phyloP scores from a whole-genome alignment of 2,329 filamentous ascomycete species.

The Coniochaeta prunicola region DNA sequence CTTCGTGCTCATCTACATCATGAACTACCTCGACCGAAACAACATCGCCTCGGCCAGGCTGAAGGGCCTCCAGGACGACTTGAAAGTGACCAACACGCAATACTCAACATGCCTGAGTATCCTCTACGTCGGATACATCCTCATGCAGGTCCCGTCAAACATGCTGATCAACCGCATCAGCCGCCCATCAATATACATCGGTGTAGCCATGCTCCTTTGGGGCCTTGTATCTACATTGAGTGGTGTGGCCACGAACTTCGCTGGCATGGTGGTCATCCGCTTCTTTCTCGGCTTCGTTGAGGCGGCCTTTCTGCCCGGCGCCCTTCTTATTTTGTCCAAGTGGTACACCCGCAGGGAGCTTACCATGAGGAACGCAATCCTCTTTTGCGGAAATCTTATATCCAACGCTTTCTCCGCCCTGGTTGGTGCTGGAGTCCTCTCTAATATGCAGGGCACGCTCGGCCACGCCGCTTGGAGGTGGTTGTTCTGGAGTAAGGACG shows the following conservation, averaged over 20 bases:
- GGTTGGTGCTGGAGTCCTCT: conserved; percentile 50
- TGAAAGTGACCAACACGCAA: conserved; percentile 46
- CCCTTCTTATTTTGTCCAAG: conserved; percentile 55
- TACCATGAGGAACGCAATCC: conserved; percentile 44
- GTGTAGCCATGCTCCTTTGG: conserved; percentile 49
- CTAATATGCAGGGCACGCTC: conserved; percentile 47
- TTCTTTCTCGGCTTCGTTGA: conserved; percentile 57
- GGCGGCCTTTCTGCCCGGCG: conserved; percentile 58
- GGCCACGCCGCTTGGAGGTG: conserved; percentile 53
- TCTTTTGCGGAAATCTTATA: conserved; percentile 53
- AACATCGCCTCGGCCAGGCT: conserved; percentile 62
- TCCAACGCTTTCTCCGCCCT: conserved; percentile 54
- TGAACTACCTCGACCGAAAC: conserved; percentile 65
- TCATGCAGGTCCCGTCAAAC: conserved; percentile 56
- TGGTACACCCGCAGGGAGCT: conserved; percentile 59
- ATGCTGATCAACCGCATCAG: conserved; percentile 48
- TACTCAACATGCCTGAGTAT: conserved; percentile 59
- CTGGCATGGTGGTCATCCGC: conserved; percentile 45
- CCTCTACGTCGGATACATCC: conserved; percentile 58
- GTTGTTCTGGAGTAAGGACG: conserved; percentile 41
- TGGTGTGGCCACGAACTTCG: conserved; percentile 43
- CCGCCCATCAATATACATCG: conserved; percentile 44
- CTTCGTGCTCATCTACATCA: conserved; percentile 68
- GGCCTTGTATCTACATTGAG: conserved; percentile 52
- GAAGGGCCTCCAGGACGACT: conserved; percentile 55